Base-by-base conservation (phyloP, 2,329 filamentous ascomycete species). In the Aspergillus sojae region DNA sequence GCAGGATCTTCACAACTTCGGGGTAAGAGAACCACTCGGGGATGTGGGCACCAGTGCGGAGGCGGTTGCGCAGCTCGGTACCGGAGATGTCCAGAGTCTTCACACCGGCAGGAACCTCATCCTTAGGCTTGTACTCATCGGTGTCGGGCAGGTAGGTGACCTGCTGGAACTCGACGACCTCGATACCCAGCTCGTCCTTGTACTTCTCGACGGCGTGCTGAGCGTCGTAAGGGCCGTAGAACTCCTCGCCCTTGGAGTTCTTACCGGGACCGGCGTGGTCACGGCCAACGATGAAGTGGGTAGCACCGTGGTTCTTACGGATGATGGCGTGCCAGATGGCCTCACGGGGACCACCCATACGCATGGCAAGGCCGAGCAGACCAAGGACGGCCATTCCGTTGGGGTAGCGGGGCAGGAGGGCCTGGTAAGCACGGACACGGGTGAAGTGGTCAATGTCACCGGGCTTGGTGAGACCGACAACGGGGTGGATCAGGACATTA, bases 361-460 rank as follows among this genome's bases (percentile, higher is more conserved):
- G 91, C 95, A 99, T 99, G 74, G 95, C 95, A 68, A 99, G 87
- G 63, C 94, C 94, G 60, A 99, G 87, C 48, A 99, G 92, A 81
- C 93, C 94, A 69, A 99, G 88, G 45, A 96, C 93, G 64, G 95
- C 95, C 95, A 99, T 99, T 75, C 95, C 95, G 81, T 98, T 99
- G 80, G 95, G 95, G 84, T 99, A 99, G 77, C 95, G 89, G 71
- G 94, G 93, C 69, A 99, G 88, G 60, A 99, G 89, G 50, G 95
- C 94, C 86, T 98, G 92, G 88, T 99, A 99, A 75, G 97, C 95
- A 76, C 95, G 93, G 73, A 99, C 95, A 79, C 95, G 93, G 74
- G 95, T 99, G 85, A 99, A 99, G 87, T 99, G 95, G 82, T 99
- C 95, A 78, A 99, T 99, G 81, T 99, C 95, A 79, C 95, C 95